phyloP scores from a whole-genome alignment of 2,329 filamentous ascomycete genomes.

The Fusarium falciforme region DNA sequence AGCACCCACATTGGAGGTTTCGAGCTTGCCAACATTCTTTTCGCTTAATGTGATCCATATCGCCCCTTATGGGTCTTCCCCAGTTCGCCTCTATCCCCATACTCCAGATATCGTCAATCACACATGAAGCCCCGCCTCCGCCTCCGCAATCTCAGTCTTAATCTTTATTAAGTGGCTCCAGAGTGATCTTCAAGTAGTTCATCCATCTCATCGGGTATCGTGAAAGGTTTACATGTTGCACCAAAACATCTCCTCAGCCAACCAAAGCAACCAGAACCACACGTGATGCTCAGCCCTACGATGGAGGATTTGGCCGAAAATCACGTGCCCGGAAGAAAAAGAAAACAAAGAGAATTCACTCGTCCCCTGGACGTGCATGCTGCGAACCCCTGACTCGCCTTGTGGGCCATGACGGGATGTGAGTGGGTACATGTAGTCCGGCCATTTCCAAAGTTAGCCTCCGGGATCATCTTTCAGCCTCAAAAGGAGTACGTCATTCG shows the following conservation, averaged over 20 bases:
- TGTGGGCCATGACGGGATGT: constrained; percentile 10
- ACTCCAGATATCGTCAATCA: background rate
- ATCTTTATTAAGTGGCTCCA: background rate
- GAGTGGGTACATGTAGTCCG: background rate
- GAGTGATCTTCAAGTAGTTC: background rate
- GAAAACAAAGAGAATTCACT: background rate
- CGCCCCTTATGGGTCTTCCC: background rate
- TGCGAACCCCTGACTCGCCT: constrained; percentile 22
- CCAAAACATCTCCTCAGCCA: background rate
- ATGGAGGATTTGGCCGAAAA: background rate
- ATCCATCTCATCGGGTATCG: background rate
- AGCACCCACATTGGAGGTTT: background rate
- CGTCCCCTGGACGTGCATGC: background rate
- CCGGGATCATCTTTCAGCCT: constrained; percentile 6
- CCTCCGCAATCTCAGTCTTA: background rate
- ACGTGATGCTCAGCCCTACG: constrained; percentile 1
- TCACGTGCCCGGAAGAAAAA: background rate
- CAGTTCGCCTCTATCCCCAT: background rate
- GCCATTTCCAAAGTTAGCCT: background rate
- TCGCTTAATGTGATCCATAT: background rate
- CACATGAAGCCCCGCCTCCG: background rate
- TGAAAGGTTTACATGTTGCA: background rate
- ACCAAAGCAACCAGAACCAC: background rate
- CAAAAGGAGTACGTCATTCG: constrained; percentile 2
- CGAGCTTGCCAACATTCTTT: background rate